These are phyloP conservation scores for Ottelia alismoides DNA, from an alignment of 106 monocot species.

Conservation along the genomic window DNA sequence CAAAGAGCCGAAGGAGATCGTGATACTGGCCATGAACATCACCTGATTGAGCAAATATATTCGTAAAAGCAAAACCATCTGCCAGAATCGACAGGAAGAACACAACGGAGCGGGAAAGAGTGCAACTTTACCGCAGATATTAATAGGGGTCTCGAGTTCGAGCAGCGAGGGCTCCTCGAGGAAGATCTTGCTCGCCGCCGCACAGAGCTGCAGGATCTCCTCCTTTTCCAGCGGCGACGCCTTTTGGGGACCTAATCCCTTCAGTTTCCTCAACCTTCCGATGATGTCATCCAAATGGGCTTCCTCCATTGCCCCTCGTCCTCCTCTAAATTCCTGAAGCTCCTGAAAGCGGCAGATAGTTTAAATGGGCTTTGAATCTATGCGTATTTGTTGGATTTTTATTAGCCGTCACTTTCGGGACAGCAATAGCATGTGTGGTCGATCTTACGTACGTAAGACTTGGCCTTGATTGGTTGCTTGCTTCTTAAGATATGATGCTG, in stretches of 20 bases:
- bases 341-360: too few species aligned
- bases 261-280: conserved; percentile 6
- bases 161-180: conserved; percentile 13
- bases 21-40: conserved; percentile 45
- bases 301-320: too few species aligned
- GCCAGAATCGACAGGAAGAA: background rate
- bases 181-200: conserved; percentile 5
- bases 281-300: conserved; percentile 10
- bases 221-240: conserved; percentile 14
- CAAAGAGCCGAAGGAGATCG: conserved; percentile 33
- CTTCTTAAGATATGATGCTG: too few species aligned
- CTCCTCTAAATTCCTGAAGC: too few species aligned
- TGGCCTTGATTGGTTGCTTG: too few species aligned
- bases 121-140: conserved; percentile 14
- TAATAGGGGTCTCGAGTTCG: conserved; percentile 17
- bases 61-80: too few species aligned
- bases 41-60: conserved; percentile 19
- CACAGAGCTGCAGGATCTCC: conserved; percentile 16
- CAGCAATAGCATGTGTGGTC: too few species aligned
- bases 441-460: too few species aligned
- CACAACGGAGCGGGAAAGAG: background rate
- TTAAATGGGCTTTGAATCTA: too few species aligned
- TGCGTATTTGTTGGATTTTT: too few species aligned
- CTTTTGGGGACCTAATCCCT: background rate
- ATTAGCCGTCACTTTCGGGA: too few species aligned